Evolutionary conservation across 305 asterid species (phyloP), one percentile per base, ranked within the genome.

Genomic region (Fraxinus sp.): DNA sequence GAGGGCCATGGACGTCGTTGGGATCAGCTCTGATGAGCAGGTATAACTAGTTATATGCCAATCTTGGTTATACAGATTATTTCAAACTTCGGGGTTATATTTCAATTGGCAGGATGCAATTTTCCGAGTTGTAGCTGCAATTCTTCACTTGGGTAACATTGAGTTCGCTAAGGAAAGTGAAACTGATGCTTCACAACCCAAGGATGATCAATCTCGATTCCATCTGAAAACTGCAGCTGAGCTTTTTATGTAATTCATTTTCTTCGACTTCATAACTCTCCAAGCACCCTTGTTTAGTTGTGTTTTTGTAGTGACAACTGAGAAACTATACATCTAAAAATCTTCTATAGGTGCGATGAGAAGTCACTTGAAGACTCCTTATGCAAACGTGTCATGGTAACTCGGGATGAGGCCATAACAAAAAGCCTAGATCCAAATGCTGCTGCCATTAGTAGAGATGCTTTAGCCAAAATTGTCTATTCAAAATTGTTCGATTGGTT

Each of bases 401-500:
- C 98, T 85, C 97, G 95, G 82, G 98, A 91, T 86, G 98, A 94
- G 89, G 86, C 92, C 85, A 93, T 94, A 87, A 94, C 94, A 30
- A 94, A 90, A 90, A 86, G 91, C 86, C 95, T 94, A 57, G 93
- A 86, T 82, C 92, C 98, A 68, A 78, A 71, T 76, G 94, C 90
- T 83, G 98, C 98, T 46, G 85, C 94, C 83, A 68, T 90, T 64
- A 93, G 91, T 86, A 88, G 98, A 88, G 98, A 94, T 82, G 94
- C 97, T 89, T 85, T 94, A 85, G 97, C 98, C 46, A 94, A 94
- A 90, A 90, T 90, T 75, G 89, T 91, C 37, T 95, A 95, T 80
- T 90, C 98, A 80, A 90, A 91, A 90, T 85, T 94, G 89, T 95
- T 95, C 88, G 97, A 95, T 79, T 95, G 98, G 98, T 95, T 74